Conservation (phyloP, 2,329 filamentous ascomycete genomes). For the Fusarium poae region DNA sequence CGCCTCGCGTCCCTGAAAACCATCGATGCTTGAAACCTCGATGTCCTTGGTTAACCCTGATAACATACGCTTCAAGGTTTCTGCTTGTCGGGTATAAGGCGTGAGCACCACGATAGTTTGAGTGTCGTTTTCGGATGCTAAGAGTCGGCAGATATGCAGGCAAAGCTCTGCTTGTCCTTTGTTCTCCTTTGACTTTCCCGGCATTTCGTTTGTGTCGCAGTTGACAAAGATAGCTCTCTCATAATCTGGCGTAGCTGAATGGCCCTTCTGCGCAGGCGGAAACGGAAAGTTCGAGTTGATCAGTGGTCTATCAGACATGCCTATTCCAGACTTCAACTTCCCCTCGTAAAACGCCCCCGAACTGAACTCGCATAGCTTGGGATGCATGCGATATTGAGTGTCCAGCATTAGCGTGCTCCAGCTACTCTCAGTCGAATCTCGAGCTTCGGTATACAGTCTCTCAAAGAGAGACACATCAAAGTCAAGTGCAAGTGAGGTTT, state of each 20-base stretch:
- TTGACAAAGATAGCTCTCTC: conserved; percentile 52
- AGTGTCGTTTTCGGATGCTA: conserved; percentile 12
- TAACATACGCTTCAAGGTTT: conserved; percentile 48
- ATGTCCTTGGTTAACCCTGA: conserved; percentile 44
- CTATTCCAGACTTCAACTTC: conserved; percentile 53
- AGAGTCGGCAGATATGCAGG: conserved; percentile 51
- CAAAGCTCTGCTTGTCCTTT: conserved; percentile 55
- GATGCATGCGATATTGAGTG: conserved; percentile 61
- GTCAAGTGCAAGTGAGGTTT: conserved; percentile 51
- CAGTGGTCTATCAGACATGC: conserved; percentile 39
- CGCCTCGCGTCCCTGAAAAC: not conserved
- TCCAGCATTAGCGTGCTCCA: conserved; percentile 58
- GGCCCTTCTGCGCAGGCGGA: not conserved
- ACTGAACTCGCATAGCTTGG: conserved; percentile 55
- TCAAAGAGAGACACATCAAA: conserved; percentile 61
- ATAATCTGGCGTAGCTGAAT: not conserved
- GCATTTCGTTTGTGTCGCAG: conserved; percentile 53
- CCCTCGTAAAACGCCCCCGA: conserved; percentile 57
- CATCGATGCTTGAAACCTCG: conserved; percentile 52
- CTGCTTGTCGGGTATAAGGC: conserved; percentile 56
- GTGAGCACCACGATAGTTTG: conserved; percentile 56
- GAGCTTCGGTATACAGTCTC: conserved; percentile 51
- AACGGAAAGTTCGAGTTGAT: conserved; percentile 30
- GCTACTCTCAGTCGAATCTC: not conserved
- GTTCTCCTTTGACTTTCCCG: conserved; percentile 58